Percentiles rank a stretch among this genome's conserved stretches.
phyloP scores from a whole-genome alignment of 306 rosid species.

The Quercus rubra region DNA sequence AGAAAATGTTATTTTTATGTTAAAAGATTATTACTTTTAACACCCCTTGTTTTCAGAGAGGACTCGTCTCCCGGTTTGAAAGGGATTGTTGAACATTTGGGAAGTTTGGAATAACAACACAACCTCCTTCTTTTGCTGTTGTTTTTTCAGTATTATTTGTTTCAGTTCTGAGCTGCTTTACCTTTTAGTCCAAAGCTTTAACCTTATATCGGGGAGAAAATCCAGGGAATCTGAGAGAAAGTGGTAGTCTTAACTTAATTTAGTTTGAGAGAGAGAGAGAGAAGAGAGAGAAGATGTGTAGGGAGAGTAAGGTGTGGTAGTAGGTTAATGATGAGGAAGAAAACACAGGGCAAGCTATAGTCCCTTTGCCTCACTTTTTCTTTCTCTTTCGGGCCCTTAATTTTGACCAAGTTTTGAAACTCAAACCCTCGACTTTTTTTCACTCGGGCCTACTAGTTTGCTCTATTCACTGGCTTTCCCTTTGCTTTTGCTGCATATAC shows the following conservation, averaged over 20 bases:
- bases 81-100: too few relatives aligned
- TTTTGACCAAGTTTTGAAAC: conserved; percentile 14
- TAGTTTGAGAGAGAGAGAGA: background rate
- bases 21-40: too few relatives aligned
- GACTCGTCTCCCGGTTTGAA: too few relatives aligned
- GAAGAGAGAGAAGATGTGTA: background rate
- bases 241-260: background rate
- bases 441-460: conserved; percentile 6
- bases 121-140: background rate
- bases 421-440: conserved; percentile 1
- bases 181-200: background rate
- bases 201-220: conserved; percentile 3
- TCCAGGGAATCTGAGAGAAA: background rate
- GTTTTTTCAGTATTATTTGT: background rate
- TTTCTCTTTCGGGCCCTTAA: background rate
- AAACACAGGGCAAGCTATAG: background rate
- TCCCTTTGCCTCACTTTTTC: background rate
- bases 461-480: background rate
- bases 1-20: too few relatives aligned
- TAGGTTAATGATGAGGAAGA: conserved; percentile 2
- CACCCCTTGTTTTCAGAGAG: too few relatives aligned
- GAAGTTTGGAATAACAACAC: too few relatives aligned
- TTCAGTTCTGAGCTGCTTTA: background rate
- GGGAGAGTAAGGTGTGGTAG: background rate
- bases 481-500: too few relatives aligned